Base-by-base conservation (phyloP, 805 yeast genomes). In the Metahyphopichia silvanorum region DNA sequence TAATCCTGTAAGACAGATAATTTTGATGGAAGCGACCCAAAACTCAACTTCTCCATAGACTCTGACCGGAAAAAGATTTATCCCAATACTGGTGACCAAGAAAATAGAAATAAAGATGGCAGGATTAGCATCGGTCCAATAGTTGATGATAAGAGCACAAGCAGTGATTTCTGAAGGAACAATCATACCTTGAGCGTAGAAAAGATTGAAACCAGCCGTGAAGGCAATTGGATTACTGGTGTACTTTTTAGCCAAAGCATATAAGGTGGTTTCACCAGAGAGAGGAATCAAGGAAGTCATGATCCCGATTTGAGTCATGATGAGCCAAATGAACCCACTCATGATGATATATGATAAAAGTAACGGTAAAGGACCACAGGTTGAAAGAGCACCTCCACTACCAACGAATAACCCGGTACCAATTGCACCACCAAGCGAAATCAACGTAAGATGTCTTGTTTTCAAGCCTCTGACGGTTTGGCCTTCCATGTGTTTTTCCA, bases 51-150 rank as follows among this genome's bases (percentile, higher is more conserved):
- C 56, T 16, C 53, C 56, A 21, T 38, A 49, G 29, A 33, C 35
- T 21, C 40, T 42, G 8, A 47, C 55, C n/a, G 47, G 40, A 9
- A 38, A 30, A 24, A 41, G 22, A 22, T 51, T 51, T 19, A 47
- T 35, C 14, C 32, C 24, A 11, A 48, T 31, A n/a, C 34, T 34
- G 22, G 44, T 31, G 29, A 40, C 42, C 6, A 60, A 59, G 34
- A 70, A 58, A 10, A 69, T 53, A 4, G 73, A 51, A 17, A 71
- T 66, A 67, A 68, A 71, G 27, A 68, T 59, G 21, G 70, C 76
- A 7, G 71, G 65, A 25, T 60, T 67, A 12, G 69, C 47, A 25
- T 54, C 57, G 23, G 43, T 47, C 55, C 55, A 50, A 39, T 51
- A 51, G 18, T 43, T 26, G 19, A 50, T 37, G 15, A 51, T 47